Evolutionary conservation across 2,329 filamentous ascomycete genomes (phyloP).

Genomic region (Talaromyces sp.): DNA sequence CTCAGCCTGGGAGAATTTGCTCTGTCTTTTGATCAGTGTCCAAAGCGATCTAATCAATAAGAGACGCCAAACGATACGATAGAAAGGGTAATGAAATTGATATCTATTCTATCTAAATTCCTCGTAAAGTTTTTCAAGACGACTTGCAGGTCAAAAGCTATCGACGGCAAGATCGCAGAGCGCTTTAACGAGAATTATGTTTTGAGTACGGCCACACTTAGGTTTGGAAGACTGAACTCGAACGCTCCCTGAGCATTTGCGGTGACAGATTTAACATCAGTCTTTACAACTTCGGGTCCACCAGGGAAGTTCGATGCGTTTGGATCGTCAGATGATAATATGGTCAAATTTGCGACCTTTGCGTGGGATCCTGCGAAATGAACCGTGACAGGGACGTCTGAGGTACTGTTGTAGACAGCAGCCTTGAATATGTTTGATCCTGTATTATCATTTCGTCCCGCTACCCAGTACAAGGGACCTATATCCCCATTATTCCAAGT

Average conservation of each 20-base stretch:
- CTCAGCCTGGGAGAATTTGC: not conserved
- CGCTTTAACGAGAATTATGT: too few relatives aligned
- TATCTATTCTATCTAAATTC: not conserved
- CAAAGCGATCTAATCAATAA: not conserved
- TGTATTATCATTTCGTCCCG: not conserved
- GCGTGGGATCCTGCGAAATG: not conserved
- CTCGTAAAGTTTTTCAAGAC: not conserved
- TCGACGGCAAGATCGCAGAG: not conserved
- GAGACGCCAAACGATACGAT: not conserved
- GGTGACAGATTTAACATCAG: not conserved
- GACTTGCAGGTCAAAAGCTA: not conserved
- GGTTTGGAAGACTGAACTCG: not conserved
- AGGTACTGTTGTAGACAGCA: not conserved
- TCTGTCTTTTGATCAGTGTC: not conserved
- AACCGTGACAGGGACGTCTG: not conserved
- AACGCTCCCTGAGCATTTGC: not conserved
- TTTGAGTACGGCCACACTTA: not conserved
- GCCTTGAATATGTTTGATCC: not conserved
- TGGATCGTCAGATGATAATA: not conserved
- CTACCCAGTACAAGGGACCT: slow-evolving; percentile 3
- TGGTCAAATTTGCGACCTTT: not conserved
- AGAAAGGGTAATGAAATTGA: not conserved
- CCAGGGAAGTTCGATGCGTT: not conserved
- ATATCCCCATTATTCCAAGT: not conserved
- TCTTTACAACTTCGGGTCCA: not conserved